Evolutionary conservation across 2,329 filamentous ascomycete genomes (phyloP), one percentile per base, ranked within the genome.

Genomic region (Dryadomyces quercivorus): DNA sequence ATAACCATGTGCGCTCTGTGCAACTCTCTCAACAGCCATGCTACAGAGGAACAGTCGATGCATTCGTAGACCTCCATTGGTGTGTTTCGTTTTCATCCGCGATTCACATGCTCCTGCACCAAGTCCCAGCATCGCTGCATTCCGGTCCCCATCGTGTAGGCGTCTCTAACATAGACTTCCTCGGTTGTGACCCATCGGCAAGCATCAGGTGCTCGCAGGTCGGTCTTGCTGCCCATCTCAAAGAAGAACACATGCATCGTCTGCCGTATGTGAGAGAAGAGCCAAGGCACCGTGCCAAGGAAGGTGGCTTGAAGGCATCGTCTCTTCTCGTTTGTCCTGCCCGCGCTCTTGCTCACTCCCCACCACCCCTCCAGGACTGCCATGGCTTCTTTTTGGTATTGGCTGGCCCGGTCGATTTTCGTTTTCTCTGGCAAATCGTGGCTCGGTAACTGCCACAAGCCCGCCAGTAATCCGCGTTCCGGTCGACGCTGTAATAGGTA

Each of bases 161-260:
- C 26, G 9, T 53, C 44, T 15, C 50, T 20, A 21, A 10, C 13
- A 2, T 47, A 21, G 2, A 38, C 51, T 8, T 26, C 51, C 5
- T 47, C 44, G 12, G 18, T 13, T 2, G 31, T 21, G 3, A 40
- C 51, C 51, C 51, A 53, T 20, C 51, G 26, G 44, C 51, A 36
- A 7, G 18, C n/a, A 3, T 36, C 42, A 9, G 50, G 22, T 1
- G 50, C 26, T 2, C 36, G 38, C 13, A 21, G 10, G 10, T 26
- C 8, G 5, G 5, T 7, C 3, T 20, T 13, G 26, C 13, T 15
- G 5, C n/a, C 42, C 34, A 20, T 15, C 8, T 47, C 26, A 57
- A 80, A 79, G 0, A 76, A 55, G 38, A 78, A 74, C 2, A 81
- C 77, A 57, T 80, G 75, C 78, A 80, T 81, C 1, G 72, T 76